phyloP scores from a whole-genome alignment of 2,329 filamentous ascomycete genomes.

The Monosporascus sp. region DNA sequence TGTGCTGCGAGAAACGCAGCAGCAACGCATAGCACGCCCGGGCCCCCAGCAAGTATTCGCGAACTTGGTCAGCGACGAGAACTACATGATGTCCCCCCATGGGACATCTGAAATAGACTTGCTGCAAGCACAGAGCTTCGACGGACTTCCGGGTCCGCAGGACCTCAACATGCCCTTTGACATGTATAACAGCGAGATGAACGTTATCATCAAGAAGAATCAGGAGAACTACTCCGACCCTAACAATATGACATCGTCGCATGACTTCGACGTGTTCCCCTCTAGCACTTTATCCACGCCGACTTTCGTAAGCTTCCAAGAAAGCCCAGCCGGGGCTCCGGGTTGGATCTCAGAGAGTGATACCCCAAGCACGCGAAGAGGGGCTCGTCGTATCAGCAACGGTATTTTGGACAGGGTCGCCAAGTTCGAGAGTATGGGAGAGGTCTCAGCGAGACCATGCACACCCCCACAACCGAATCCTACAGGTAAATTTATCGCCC shows the following conservation, averaged over 20 bases:
- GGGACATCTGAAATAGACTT: constrained; percentile 49
- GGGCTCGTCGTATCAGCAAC: constrained; percentile 50
- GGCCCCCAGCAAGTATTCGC: constrained; percentile 44
- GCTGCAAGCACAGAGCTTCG: constrained; percentile 45
- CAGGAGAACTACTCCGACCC: constrained; percentile 33
- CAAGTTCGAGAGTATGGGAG: constrained; percentile 53
- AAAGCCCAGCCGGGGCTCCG: constrained; percentile 36
- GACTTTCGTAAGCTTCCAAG: constrained; percentile 44
- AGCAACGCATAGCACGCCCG: constrained; percentile 79
- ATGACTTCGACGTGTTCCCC: constrained; percentile 47
- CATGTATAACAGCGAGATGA: constrained; percentile 38
- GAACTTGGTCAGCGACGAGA: constrained; percentile 40
- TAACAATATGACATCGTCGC: constrained; percentile 35
- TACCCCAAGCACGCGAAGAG: constrained; percentile 35
- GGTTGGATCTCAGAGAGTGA: constrained; percentile 50
- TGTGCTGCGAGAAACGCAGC: constrained; percentile 84
- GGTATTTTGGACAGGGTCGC: constrained; percentile 55
- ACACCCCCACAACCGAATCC: constrained; percentile 59
- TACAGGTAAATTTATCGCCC: constrained; percentile 43
- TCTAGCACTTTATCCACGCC: constrained; percentile 43
- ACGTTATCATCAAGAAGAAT: constrained; percentile 42
- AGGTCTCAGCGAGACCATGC: constrained; percentile 45
- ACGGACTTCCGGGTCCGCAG: constrained; percentile 22
- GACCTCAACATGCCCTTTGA: constrained; percentile 42
- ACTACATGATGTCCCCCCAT: constrained; percentile 53